Evolutionary conservation across 352 stramenopile genomes (phyloP).

Genomic region (Phytopythium litorale): DNA sequence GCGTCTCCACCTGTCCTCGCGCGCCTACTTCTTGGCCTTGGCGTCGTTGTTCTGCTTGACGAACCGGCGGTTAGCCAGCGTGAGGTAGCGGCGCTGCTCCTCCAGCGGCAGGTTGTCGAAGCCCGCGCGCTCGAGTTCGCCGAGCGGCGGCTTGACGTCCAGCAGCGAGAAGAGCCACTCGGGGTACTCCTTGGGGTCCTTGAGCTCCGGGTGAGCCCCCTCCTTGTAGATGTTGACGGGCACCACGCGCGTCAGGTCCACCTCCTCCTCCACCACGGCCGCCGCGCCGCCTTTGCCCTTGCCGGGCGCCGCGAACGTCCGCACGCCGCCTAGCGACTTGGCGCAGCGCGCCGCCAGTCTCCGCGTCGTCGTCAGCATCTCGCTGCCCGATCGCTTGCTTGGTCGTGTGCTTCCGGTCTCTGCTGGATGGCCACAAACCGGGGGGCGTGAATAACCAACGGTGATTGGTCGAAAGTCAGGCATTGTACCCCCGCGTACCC

Average conservation of each 20-base stretch:
- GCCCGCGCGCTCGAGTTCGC: conserved; percentile 70
- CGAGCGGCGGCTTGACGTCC: conserved; percentile 65
- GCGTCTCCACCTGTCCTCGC: too few species aligned
- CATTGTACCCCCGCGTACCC: too few species aligned
- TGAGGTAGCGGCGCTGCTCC: conserved; percentile 77
- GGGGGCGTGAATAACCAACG: too few species aligned
- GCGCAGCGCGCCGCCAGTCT: conserved; percentile 28
- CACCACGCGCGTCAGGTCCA: conserved; percentile 74
- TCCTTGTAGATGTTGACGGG: conserved; percentile 87
- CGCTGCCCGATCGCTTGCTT: background rate
- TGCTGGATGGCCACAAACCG: background rate
- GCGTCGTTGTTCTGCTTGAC: conserved; percentile 74
- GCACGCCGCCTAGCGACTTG: conserved; percentile 31
- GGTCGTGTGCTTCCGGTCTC: background rate
- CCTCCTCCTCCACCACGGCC: conserved; percentile 56
- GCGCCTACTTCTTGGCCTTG: conserved; percentile 84
- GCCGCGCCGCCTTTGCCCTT: conserved; percentile 63
- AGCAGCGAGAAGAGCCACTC: conserved; percentile 82
- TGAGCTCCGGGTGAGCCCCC: conserved; percentile 73
- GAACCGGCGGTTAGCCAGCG: conserved; percentile 61
- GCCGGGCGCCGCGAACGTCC: conserved; percentile 50
- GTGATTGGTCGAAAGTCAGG: too few species aligned
- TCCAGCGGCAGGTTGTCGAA: conserved; percentile 79
- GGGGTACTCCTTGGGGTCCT: conserved; percentile 77
- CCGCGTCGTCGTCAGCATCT: conserved; percentile 36